Evolutionary conservation across 192 early-diverging fungal genomes (phyloP).

Genomic region (Mortierella claussenii): DNA sequence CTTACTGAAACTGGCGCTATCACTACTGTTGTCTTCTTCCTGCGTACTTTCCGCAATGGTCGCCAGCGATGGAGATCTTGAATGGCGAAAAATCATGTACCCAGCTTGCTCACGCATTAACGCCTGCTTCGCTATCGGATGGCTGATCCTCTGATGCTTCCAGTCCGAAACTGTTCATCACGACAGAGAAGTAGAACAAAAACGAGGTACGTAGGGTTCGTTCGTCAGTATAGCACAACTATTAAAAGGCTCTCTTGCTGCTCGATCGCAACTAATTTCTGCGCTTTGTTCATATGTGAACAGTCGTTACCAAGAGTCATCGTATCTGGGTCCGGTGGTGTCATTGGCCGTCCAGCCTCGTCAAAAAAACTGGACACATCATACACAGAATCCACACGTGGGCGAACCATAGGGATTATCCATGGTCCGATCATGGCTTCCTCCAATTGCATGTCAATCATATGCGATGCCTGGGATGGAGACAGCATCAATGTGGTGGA

Average conservation of each 20-base stretch:
- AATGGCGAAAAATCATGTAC: slow-evolving; percentile 49
- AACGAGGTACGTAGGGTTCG: not conserved
- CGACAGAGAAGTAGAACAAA: not conserved
- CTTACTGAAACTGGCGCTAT: not conserved
- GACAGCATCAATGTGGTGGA: slow-evolving; percentile 20
- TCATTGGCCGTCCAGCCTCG: slow-evolving; percentile 23
- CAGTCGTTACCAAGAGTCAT: not conserved
- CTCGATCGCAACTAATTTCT: too few species aligned
- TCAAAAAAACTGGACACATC: slow-evolving; percentile 46
- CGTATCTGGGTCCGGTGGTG: slow-evolving; percentile 6
- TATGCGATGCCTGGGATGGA: slow-evolving; percentile 27
- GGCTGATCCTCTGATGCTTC: slow-evolving; percentile 43
- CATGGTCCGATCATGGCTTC: slow-evolving; percentile 20
- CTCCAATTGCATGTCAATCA: slow-evolving; percentile 30
- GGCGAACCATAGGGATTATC: slow-evolving; percentile 33
- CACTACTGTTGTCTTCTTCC: slow-evolving; percentile 16
- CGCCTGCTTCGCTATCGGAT: slow-evolving; percentile 39
- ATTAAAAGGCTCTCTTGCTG: not conserved
- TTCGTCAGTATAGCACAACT: too few species aligned
- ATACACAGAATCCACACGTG: slow-evolving; percentile 39
- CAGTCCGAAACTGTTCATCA: slow-evolving; percentile 28
- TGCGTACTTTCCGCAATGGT: slow-evolving; percentile 29
- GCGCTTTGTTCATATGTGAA: not conserved
- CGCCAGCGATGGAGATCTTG: slow-evolving; percentile 40
- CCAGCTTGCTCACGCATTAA: slow-evolving; percentile 30